phyloP scores from a whole-genome alignment of 345 rosid genomes.

The Rhodamnia rubescens region DNA sequence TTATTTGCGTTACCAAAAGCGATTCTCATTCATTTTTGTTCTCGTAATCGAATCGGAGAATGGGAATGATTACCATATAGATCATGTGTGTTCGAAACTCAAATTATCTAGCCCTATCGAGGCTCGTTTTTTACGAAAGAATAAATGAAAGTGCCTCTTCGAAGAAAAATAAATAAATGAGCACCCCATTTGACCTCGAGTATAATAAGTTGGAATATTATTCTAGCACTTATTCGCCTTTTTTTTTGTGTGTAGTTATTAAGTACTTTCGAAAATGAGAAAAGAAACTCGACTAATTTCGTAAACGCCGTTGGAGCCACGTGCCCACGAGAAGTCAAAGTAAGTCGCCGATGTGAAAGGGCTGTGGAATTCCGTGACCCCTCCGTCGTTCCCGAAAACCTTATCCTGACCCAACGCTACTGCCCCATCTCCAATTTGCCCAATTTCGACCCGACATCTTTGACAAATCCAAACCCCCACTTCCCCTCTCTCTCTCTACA shows the following conservation, averaged over 20 bases:
- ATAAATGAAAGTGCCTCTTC: too few species aligned
- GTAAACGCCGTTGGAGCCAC: background rate
- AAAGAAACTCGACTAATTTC: background rate
- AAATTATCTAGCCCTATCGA: too few species aligned
- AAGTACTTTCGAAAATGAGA: background rate
- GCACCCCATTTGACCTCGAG: background rate
- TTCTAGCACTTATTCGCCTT: background rate
- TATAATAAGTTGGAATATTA: background rate
- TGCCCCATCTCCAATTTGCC: background rate
- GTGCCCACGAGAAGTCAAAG: background rate
- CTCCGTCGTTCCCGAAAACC: background rate
- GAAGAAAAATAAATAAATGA: too few species aligned
- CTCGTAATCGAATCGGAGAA: too few species aligned
- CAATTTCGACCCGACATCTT: background rate
- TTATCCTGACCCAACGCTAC: background rate
- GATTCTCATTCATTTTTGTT: too few species aligned
- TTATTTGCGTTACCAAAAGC: too few species aligned
- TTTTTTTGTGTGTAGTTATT: too few species aligned
- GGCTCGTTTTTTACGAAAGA: too few species aligned
- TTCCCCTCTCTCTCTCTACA: background rate
- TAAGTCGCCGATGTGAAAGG: background rate
- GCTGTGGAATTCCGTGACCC: background rate
- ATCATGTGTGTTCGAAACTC: too few species aligned
- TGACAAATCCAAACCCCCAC: background rate
- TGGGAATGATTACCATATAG: too few species aligned